Evolutionary conservation across 345 rosid species (phyloP), one percentile per base, ranked within the genome.

Genomic region (Brassica nigra): DNA sequence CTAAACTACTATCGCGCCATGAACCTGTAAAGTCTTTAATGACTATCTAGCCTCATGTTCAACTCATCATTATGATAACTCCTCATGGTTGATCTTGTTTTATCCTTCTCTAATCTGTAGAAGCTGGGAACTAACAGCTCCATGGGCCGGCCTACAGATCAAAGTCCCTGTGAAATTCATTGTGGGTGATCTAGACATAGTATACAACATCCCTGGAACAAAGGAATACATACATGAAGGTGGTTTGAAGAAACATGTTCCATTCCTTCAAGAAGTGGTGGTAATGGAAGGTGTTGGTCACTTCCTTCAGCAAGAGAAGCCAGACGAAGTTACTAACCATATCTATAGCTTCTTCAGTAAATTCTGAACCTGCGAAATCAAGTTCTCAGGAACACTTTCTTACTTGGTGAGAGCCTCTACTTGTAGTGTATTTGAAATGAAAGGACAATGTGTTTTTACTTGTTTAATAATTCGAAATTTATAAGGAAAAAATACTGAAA

Each of bases 211-310:
- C 30, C 95, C 97, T 0, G 89, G 94, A 15, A 59, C 34, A 4
- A 88, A 95, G 82, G 95, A 89, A 34, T 85, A 76, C 77, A 80
- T 94, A 73, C 88, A 90, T 70, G 64, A 66, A 5, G 89, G 88
- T 10, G 89, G 82, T 29, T 79, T 94, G 71, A 90, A 87, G 87
- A 81, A 80, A 68, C 57, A 71, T 2, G 97, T 89, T 58, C 98
- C 98, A 1, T 85, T 84, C 16, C 66, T 94, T 80, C 87, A 92
- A 80, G 95, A 92, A 27, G 86, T 90, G 23, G 89, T 90, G 55
- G 90, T 94, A 16, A 74, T 94, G 91, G 95, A 92, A 88, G 95
- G 90, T 65, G 97, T 67, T 20, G 94, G 86, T 62, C 97, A 94
- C 68, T 92, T 89, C 78, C 76, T 90, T 37, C 86, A 88, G 39